Evolutionary conservation across 2,329 filamentous ascomycete species (phyloP).

Genomic region (Beauveria varroae): DNA sequence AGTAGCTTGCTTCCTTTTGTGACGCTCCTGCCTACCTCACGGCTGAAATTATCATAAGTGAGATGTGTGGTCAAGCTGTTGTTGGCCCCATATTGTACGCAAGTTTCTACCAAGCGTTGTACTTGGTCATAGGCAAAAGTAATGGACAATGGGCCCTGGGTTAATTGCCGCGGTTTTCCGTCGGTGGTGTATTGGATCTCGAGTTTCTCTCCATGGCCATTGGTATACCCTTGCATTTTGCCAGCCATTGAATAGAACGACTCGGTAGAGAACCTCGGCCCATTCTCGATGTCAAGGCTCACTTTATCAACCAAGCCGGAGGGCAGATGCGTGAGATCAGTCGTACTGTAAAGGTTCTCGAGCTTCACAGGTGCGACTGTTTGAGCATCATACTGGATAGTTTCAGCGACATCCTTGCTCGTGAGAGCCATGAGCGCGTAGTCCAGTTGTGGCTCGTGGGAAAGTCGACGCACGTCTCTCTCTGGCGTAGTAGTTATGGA

Average conservation of each 20-base stretch:
- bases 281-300: no score
- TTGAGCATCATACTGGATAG: background rate
- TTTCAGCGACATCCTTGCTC: background rate
- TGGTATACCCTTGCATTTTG: background rate
- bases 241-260: background rate
- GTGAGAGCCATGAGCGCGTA: background rate
- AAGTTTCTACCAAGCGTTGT: background rate
- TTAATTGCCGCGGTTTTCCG: background rate
- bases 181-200: background rate
- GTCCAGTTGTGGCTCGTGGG: background rate
- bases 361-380: background rate
- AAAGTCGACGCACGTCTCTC: background rate
- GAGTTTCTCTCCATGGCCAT: background rate
- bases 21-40: background rate
- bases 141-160: background rate
- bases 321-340: background rate
- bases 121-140: background rate
- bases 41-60: background rate
- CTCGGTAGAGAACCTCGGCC: background rate
- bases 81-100: background rate
- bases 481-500: background rate
- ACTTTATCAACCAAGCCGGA: background rate
- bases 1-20: background rate
- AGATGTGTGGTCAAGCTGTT: background rate
- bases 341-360: background rate